Percentiles rank a stretch among this genome's conserved stretches.
Evolutionary conservation across 768 basidiomycete genomes (phyloP).

Genomic region (Coprinopsis cinerea): DNA sequence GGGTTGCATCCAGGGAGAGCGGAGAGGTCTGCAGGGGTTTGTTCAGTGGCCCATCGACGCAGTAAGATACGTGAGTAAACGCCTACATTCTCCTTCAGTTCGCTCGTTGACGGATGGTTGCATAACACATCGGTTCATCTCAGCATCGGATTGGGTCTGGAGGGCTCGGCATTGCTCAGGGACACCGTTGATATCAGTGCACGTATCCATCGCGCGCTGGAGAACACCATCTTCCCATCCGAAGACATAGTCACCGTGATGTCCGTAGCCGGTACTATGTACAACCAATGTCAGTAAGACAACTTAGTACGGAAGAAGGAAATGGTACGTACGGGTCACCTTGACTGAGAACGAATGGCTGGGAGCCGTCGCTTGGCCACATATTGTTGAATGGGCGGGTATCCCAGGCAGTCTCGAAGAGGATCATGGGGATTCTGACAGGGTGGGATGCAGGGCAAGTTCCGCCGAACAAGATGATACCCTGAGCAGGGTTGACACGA

Average conservation of each 20-base stretch:
- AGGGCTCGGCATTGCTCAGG: conserved; percentile 7
- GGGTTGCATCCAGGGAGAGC: conserved; percentile 8
- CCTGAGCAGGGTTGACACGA: background rate
- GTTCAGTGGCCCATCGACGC: background rate
- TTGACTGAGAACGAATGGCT: conserved; percentile 8
- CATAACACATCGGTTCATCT: conserved; percentile 8
- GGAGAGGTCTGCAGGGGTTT: background rate
- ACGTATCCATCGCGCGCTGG: conserved; percentile 11
- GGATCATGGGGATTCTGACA: conserved; percentile 10
- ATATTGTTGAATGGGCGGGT: conserved; percentile 8
- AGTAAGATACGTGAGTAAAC: background rate
- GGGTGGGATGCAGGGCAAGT: conserved; percentile 10
- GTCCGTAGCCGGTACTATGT: conserved; percentile 9
- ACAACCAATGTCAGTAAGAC: background rate
- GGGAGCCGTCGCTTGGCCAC: conserved; percentile 10
- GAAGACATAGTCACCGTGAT: conserved; percentile 13
- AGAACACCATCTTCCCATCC: conserved; percentile 9
- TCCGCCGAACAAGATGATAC: conserved; percentile 9
- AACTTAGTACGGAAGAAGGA: background rate
- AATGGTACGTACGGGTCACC: conserved; percentile 8
- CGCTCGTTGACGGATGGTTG: conserved; percentile 6
- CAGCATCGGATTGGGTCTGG: conserved; percentile 8
- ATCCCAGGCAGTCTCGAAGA: conserved; percentile 11
- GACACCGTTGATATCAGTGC: conserved; percentile 4
- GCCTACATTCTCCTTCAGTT: conserved; percentile 8